These are phyloP conservation scores for Blastobotrys americana DNA, from an alignment of 805 yeast species.

Conservation along the genomic window DNA sequence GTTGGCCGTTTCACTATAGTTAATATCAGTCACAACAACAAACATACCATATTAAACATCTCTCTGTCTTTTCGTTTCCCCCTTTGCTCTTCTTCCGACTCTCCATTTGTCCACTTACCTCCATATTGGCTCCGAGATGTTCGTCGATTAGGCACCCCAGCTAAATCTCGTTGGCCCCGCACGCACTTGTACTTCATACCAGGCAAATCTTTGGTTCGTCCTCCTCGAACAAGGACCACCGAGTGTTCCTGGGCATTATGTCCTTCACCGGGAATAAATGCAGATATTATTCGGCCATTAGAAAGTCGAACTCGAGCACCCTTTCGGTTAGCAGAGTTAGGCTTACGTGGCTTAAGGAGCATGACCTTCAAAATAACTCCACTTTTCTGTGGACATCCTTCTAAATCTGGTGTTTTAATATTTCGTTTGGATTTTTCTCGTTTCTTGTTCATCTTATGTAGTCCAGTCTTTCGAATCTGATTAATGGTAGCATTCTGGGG, in stretches of 20 bases:
- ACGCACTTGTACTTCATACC: conserved; percentile 94
- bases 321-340: conserved; percentile 96
- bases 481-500: conserved; percentile 24
- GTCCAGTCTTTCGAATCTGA: conserved; percentile 30
- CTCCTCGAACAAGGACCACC: conserved; percentile 95
- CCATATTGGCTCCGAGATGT: conserved; percentile 93
- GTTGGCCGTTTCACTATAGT: neutral
- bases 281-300: conserved; percentile 81
- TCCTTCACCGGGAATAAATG: conserved; percentile 97
- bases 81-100: neutral
- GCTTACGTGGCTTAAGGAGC: conserved; percentile 96
- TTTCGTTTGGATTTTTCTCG: conserved; percentile 21
- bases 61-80: neutral
- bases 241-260: conserved; percentile 97
- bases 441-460: conserved; percentile 28
- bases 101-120: neutral
- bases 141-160: conserved; percentile 89
- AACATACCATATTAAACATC: too few relatives aligned
- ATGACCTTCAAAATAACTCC: conserved; percentile 92
- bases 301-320: conserved; percentile 91
- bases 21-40: too few relatives aligned
- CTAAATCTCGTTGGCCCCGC: conserved; percentile 87
- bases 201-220: conserved; percentile 94
- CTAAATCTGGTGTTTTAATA: conserved; percentile 67
- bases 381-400: conserved; percentile 74